These are phyloP conservation scores for Aphanoascus verrucosus DNA, from an alignment of 2,329 filamentous ascomycete species.

Conservation along the genomic window DNA sequence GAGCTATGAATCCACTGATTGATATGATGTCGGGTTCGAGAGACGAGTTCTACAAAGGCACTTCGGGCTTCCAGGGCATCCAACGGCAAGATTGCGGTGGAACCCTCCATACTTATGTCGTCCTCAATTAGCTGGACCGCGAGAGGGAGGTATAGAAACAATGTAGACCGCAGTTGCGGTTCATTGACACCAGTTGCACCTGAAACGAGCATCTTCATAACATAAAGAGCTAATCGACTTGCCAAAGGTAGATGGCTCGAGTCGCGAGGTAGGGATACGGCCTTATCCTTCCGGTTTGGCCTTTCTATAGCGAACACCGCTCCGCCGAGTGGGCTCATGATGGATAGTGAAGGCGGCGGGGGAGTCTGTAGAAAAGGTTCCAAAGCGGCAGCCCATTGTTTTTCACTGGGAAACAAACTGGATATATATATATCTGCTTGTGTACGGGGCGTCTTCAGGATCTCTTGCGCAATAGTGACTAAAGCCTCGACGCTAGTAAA, in stretches of 20 bases:
- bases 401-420: slow-evolving; percentile 52
- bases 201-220: slow-evolving; percentile 46
- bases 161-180: slow-evolving; percentile 26
- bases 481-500: slow-evolving; percentile 45
- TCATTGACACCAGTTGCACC: slow-evolving; percentile 27
- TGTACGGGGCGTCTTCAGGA: slow-evolving; percentile 24
- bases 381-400: slow-evolving; percentile 57
- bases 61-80: slow-evolving; percentile 41
- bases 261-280: slow-evolving; percentile 46
- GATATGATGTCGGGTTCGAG: slow-evolving; percentile 41
- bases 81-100: slow-evolving; percentile 44
- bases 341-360: slow-evolving; percentile 50
- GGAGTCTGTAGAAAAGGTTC: slow-evolving; percentile 38
- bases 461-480: slow-evolving; percentile 43
- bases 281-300: slow-evolving; percentile 20
- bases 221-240: slow-evolving; percentile 64
- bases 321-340: slow-evolving; percentile 63
- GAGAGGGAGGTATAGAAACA: slow-evolving; percentile 45
- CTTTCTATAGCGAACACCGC: slow-evolving; percentile 52
- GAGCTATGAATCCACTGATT: slow-evolving; percentile 31
- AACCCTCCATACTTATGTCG: slow-evolving; percentile 46
- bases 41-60: slow-evolving; percentile 44
- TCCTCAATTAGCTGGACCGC: slow-evolving; percentile 49
- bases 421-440: slow-evolving; percentile 13
- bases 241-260: slow-evolving; percentile 59